Conservation (phyloP, 73 alveolate genomes). For the Durusdinium trenchii region DNA sequence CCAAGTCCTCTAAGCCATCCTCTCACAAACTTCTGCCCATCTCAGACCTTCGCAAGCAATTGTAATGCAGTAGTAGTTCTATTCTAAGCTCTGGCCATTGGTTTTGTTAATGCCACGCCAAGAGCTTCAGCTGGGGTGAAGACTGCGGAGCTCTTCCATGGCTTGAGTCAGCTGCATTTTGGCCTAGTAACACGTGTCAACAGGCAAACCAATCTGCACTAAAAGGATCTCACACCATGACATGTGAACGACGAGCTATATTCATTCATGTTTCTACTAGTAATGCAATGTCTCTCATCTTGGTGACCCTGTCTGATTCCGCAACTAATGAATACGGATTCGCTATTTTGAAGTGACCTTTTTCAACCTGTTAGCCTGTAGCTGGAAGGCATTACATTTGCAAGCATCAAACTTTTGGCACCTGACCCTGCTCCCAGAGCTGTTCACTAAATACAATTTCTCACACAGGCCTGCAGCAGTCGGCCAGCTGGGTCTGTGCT, state of each 20-base stretch:
- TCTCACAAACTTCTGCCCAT: too few species aligned
- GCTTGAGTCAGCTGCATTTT: constrained; percentile 27
- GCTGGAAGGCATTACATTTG: background rate
- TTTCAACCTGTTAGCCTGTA: background rate
- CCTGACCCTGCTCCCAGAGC: too few species aligned
- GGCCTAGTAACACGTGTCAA: background rate
- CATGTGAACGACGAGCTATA: background rate
- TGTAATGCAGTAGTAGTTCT: background rate
- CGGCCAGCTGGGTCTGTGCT: constrained; percentile 65
- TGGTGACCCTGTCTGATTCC: background rate
- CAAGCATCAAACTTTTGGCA: too few species aligned
- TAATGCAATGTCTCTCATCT: background rate
- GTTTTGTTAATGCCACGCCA: background rate
- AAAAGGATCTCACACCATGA: too few species aligned
- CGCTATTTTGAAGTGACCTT: background rate
- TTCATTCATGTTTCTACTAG: background rate
- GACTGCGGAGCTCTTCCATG: constrained; percentile 36
- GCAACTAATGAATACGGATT: background rate
- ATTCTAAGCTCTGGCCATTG: background rate
- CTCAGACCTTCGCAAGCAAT: too few species aligned
- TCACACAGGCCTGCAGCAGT: constrained; percentile 2
- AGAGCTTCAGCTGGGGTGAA: background rate
- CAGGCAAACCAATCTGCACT: background rate
- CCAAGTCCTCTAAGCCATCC: too few species aligned
- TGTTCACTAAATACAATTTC: background rate